phyloP scores from a whole-genome alignment of 2,329 filamentous ascomycete genomes.

The Parasarocladium wereldwijsianum region DNA sequence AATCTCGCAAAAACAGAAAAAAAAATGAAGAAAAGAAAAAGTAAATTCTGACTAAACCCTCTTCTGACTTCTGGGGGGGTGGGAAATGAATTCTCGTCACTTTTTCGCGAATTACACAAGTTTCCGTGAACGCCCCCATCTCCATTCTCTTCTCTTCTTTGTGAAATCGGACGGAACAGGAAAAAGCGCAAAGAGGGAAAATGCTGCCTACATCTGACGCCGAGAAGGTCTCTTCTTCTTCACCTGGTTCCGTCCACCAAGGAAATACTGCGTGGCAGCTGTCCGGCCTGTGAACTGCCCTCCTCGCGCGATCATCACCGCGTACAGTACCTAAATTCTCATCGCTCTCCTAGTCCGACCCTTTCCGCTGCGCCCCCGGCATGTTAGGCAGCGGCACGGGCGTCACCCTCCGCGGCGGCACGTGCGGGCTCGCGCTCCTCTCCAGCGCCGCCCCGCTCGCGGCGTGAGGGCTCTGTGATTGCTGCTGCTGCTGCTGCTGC shows the following conservation, averaged over 20 bases:
- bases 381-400: slow-evolving; percentile 28
- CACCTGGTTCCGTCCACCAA: too few relatives aligned
- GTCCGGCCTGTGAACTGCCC: too few relatives aligned
- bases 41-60: not conserved
- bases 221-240: too few relatives aligned
- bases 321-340: too few relatives aligned
- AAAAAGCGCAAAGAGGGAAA: too few relatives aligned
- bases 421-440: slow-evolving; percentile 12
- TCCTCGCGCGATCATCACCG: too few relatives aligned
- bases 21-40: not conserved
- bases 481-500: slow-evolving; percentile 5
- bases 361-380: slow-evolving; percentile 20
- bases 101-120: not conserved
- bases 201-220: too few relatives aligned
- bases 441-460: slow-evolving; percentile 22
- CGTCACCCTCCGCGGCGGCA: slow-evolving; percentile 26
- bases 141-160: too few relatives aligned
- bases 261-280: too few relatives aligned
- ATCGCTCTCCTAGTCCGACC: slow-evolving; percentile 10
- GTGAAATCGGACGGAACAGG: too few relatives aligned
- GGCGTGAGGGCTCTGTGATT: slow-evolving; percentile 5
- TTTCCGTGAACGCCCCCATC: not conserved
- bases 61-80: too few relatives aligned
- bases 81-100: not conserved
- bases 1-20: not conserved